phyloP scores from a whole-genome alignment of 2,329 filamentous ascomycete species.

The Pseudocercospora eumusae region DNA sequence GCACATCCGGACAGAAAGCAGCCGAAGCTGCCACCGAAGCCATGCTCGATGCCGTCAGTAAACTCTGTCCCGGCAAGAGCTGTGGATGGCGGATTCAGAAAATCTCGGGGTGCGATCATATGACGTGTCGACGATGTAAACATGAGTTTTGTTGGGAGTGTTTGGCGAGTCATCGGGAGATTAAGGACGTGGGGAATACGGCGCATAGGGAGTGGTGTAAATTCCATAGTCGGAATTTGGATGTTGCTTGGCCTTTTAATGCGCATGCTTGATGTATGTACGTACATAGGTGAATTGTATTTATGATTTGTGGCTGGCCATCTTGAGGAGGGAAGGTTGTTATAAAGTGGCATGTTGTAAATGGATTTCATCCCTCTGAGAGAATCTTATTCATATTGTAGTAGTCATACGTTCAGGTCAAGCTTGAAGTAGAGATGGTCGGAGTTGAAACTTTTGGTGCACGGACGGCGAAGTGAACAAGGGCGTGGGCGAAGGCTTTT shows the following conservation, averaged over 20 bases:
- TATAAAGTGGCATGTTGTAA: too few relatives aligned
- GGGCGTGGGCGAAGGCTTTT: background rate
- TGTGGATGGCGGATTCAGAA: conserved; percentile 47
- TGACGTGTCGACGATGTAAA: conserved; percentile 42
- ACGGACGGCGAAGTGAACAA: background rate
- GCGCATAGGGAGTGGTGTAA: conserved; percentile 35
- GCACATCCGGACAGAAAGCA: conserved; percentile 30
- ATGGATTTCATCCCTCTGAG: too few relatives aligned
- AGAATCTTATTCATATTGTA: too few relatives aligned
- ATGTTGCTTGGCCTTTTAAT: conserved; percentile 38
- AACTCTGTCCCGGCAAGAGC: conserved; percentile 41
- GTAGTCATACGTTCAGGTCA: too few relatives aligned
- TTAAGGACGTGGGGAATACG: conserved; percentile 34
- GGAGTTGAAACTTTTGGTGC: background rate
- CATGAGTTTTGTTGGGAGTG: conserved; percentile 47
- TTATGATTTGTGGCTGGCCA: too few relatives aligned
- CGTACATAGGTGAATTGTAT: too few relatives aligned
- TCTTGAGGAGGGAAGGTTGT: too few relatives aligned
- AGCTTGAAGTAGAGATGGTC: too few relatives aligned
- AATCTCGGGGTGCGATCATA: conserved; percentile 46
- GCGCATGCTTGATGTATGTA: conserved; percentile 53
- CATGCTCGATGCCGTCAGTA: conserved; percentile 39
- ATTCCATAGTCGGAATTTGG: conserved; percentile 35
- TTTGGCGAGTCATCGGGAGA: conserved; percentile 32
- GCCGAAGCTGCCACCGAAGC: conserved; percentile 33